Evolutionary conservation across 768 basidiomycete species (phyloP).

Genomic region (Russula emetica): DNA sequence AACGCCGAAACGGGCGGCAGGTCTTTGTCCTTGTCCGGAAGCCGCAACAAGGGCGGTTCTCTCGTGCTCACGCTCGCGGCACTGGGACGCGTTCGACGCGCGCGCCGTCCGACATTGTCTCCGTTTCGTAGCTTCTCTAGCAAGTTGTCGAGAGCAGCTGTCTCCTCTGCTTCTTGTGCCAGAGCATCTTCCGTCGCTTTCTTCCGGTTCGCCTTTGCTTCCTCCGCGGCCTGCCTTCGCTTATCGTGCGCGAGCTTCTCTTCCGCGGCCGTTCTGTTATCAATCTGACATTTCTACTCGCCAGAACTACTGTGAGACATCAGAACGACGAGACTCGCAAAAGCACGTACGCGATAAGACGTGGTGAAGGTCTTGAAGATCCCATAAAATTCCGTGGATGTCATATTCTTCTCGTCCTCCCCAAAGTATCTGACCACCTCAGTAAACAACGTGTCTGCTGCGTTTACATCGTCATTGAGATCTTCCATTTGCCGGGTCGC

Average conservation of each 20-base stretch:
- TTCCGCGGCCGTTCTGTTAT: slow-evolving; percentile 72
- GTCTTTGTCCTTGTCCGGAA: slow-evolving; percentile 22
- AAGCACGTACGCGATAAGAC: slow-evolving; percentile 68
- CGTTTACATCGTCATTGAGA: slow-evolving; percentile 79
- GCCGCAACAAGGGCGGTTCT: slow-evolving; percentile 33
- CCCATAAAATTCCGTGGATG: slow-evolving; percentile 90
- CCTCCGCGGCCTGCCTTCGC: slow-evolving; percentile 64
- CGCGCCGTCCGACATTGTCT: slow-evolving; percentile 54
- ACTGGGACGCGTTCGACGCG: slow-evolving; percentile 47
- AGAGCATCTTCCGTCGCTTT: slow-evolving; percentile 42
- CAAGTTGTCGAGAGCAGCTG: slow-evolving; percentile 59
- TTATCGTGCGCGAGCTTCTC: slow-evolving; percentile 64
- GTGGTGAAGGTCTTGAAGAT: slow-evolving; percentile 97
- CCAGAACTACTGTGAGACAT: slow-evolving; percentile 3
- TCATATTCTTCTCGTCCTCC: slow-evolving; percentile 84
- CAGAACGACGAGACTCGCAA: background rate
- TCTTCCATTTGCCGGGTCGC: slow-evolving; percentile 75
- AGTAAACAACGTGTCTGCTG: slow-evolving; percentile 76
- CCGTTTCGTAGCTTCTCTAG: slow-evolving; percentile 71
- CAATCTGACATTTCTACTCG: slow-evolving; percentile 75
- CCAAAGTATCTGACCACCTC: slow-evolving; percentile 90
- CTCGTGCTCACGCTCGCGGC: slow-evolving; percentile 33
- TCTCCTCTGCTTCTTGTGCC: slow-evolving; percentile 49
- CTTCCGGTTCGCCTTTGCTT: slow-evolving; percentile 52
- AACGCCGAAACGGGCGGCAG: slow-evolving; percentile 30